phyloP scores from a whole-genome alignment of 108 stramenopile genomes.

The Fragilaria radians region DNA sequence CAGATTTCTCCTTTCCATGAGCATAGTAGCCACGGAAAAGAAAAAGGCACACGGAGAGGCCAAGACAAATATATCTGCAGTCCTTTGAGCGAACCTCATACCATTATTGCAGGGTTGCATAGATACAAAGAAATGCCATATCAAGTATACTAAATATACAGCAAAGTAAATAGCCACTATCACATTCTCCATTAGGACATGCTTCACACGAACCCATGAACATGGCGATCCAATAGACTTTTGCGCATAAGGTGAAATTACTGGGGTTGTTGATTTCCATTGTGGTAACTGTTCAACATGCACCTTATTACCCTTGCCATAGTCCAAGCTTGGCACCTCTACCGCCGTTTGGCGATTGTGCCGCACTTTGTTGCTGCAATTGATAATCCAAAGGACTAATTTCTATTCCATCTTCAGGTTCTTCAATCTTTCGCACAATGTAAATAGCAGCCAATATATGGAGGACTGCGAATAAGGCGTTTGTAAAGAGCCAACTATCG shows the following conservation, averaged over 20 bases:
- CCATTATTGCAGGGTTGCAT: slow-evolving; percentile 11
- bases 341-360: background rate
- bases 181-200: slow-evolving; percentile 3
- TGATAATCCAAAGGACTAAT: background rate
- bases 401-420: slow-evolving; percentile 1
- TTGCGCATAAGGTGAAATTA: background rate
- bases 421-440: slow-evolving; percentile 10
- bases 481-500: slow-evolving; percentile 12
- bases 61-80: slow-evolving; percentile 13
- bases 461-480: slow-evolving; percentile 10
- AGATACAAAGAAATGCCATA: slow-evolving; percentile 10
- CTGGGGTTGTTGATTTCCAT: background rate
- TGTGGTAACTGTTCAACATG: background rate
- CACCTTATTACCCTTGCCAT: background rate
- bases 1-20: background rate
- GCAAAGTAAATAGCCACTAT: slow-evolving; percentile 10
- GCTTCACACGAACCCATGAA: slow-evolving; percentile 2
- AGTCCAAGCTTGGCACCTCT: background rate
- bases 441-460: slow-evolving; percentile 11
- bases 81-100: slow-evolving; percentile 6
- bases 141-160: slow-evolving; percentile 9
- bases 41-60: slow-evolving; percentile 11
- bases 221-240: background rate
- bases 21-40: slow-evolving; percentile 8
- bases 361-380: slow-evolving; percentile 2